Base-by-base conservation (phyloP, 2,329 filamentous ascomycete species). In the Didymella keratinophila region DNA sequence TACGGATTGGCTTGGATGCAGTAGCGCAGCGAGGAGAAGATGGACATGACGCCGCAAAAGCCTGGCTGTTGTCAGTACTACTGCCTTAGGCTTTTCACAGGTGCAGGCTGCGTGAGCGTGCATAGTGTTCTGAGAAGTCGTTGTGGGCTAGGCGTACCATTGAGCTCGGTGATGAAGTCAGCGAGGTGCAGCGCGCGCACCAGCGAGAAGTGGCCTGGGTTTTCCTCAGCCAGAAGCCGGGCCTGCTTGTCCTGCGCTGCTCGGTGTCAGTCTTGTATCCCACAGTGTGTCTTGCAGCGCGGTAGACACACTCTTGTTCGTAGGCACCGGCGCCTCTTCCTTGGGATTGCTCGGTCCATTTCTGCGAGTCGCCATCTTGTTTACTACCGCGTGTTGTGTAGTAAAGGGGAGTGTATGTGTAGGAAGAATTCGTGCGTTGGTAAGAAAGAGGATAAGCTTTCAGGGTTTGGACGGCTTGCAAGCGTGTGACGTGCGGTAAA, bases 1-100 rank as follows among this genome's bases (percentile, higher is more conserved):
- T 83, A 75, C 9, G 89, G 84, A 62, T 76, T 68, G 64, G 89
- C 86, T 64, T 91, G 87, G 62, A 96, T 85, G 78, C 91, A 95
- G 84, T 98, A 98, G 67, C 93, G 91, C 80, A 99, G 86, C 23
- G 93, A 97, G 44, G 93, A 93, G 80, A 98, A 93, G 74, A 99
- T 87, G 75, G 94, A 97, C 89, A 97, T 94, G 77, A 97, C 87
- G 65, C 92, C 92, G 79, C 92, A 95, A 78, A 93, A 90, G 65
- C 91, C 90, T 88, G 59, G 43, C 1, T 12, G 8, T 23, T 23
- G 54, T 56, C 52, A 58, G 52, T 37, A 20, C 41, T n/a, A 14
- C 8, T 8, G 16, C 4, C 10, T 5, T 12, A 1, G 8, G 20
- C 7, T 27, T 23, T 7, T 9, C 25, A 4, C 16, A 23, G 7